phyloP scores from a whole-genome alignment of 306 rosid species.

The Lathyrus aphaca region DNA sequence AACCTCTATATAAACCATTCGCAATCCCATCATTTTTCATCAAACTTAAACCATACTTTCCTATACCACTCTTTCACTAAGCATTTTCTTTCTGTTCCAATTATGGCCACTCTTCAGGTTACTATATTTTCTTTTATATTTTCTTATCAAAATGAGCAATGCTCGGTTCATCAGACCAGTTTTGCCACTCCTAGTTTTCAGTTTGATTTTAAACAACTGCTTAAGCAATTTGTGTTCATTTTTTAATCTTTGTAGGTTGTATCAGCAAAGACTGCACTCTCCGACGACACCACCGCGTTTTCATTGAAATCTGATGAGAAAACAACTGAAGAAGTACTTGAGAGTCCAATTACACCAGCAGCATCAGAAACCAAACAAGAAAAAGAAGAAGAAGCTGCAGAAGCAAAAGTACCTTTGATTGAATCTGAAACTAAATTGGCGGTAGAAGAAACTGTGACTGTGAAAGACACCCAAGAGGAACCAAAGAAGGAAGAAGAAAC shows the following conservation, averaged over 20 bases:
- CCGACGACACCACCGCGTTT: conserved; percentile 49
- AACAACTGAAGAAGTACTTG: conserved; percentile 39
- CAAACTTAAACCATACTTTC: conserved; percentile 23
- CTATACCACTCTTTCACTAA: conserved; percentile 11
- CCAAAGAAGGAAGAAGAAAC: conserved; percentile 34
- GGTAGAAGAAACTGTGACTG: conserved; percentile 38
- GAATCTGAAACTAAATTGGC: no score
- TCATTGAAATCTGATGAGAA: conserved; percentile 49
- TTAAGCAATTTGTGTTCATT: not conserved
- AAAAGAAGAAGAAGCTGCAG: conserved; percentile 14
- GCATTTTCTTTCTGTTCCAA: conserved; percentile 32
- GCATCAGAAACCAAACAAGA: conserved; percentile 48
- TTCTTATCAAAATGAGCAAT: no score
- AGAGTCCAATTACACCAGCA: conserved; percentile 30
- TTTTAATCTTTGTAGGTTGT: conserved; percentile 51
- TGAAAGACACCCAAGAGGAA: conserved; percentile 37
- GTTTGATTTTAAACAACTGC: not conserved
- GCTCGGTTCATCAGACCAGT: no score
- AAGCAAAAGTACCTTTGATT: no score
- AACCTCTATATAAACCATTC: conserved; percentile 51
- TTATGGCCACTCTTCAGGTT: conserved; percentile 79
- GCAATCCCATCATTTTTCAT: conserved; percentile 40
- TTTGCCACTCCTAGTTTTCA: not conserved
- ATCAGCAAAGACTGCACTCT: conserved; percentile 58
- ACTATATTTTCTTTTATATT: not conserved